Conservation (phyloP, 176 grass and related monocot species). For the Neostapfia colusana region DNA sequence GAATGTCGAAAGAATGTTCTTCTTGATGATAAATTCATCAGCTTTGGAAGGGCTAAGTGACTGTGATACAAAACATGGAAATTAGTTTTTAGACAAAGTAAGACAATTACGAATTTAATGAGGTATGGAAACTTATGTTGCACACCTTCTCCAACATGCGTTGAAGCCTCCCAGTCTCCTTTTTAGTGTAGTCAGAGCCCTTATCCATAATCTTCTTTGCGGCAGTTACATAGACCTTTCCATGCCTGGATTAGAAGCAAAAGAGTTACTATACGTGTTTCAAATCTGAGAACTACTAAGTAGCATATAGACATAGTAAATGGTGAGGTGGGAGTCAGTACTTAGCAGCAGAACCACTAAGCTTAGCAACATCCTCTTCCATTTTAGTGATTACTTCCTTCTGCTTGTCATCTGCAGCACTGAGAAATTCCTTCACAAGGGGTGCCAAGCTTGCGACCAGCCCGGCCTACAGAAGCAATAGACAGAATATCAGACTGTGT, state of each 20-base stretch:
- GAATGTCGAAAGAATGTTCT: constrained; percentile 87
- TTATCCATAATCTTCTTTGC: constrained; percentile 79
- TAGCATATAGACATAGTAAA: background rate
- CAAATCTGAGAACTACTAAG: background rate
- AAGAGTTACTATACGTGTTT: background rate
- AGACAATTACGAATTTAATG: constrained; percentile 8
- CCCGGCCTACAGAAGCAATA: constrained; percentile 69
- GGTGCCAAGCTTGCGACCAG: constrained; percentile 60
- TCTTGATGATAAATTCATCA: constrained; percentile 92
- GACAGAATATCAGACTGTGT: background rate
- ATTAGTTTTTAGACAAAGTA: constrained; percentile 25
- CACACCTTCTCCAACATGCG: constrained; percentile 82
- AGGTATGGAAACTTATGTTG: background rate
- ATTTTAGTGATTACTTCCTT: constrained; percentile 77
- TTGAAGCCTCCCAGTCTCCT: constrained; percentile 84
- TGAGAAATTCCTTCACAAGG: constrained; percentile 82
- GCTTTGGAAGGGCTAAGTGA: constrained; percentile 80
- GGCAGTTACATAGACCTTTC: constrained; percentile 75
- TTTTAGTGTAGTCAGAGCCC: constrained; percentile 72
- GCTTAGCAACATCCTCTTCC: constrained; percentile 86
- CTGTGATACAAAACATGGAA: constrained; percentile 48
- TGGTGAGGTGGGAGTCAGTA: constrained; percentile 33
- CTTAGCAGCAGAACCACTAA: constrained; percentile 83
- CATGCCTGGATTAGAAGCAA: constrained; percentile 52
- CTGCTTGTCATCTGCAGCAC: constrained; percentile 53